A percentile compares a stretch with the other conserved stretches of the same genome.
These are phyloP conservation scores for Amniculicola lignicola DNA, from an alignment of 495 filamentous ascomycete genomes.

Conservation along the genomic window DNA sequence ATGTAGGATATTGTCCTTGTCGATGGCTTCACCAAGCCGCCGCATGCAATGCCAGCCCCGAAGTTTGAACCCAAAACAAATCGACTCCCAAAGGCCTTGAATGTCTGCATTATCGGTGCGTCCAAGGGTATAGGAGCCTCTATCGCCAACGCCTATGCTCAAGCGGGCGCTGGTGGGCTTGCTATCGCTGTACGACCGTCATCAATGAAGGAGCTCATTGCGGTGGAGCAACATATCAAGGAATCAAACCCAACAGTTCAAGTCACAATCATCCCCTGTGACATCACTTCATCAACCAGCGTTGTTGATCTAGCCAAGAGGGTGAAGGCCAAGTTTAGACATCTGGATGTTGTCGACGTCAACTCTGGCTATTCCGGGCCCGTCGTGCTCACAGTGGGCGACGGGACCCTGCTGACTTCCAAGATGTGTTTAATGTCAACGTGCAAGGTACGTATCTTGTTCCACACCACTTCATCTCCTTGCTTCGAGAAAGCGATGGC, in stretches of 20 bases:
- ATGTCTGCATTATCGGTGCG: slow-evolving; percentile 33
- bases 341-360: slow-evolving; percentile 31
- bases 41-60: slow-evolving; percentile 3
- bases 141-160: slow-evolving; percentile 33
- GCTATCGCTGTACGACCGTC: slow-evolving; percentile 24
- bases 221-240: slow-evolving; percentile 21
- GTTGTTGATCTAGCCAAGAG: slow-evolving; percentile 19
- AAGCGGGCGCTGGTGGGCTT: slow-evolving; percentile 29
- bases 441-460: slow-evolving; percentile 34
- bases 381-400: slow-evolving; percentile 31
- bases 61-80: slow-evolving; percentile 23
- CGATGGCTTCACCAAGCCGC: slow-evolving; percentile 12
- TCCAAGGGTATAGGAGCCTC: slow-evolving; percentile 32
- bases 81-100: slow-evolving; percentile 25
- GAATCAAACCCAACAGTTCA: slow-evolving; percentile 18
- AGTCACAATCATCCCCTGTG: slow-evolving; percentile 21
- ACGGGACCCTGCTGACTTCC: slow-evolving; percentile 23
- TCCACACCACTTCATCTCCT: slow-evolving; percentile 32
- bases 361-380: slow-evolving; percentile 38
- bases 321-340: slow-evolving; percentile 20
- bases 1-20: slow-evolving; percentile 9
- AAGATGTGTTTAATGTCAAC: slow-evolving; percentile 33
- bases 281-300: slow-evolving; percentile 22
- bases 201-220: slow-evolving; percentile 18
- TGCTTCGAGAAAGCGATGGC: slow-evolving; percentile 23